A percentile compares a stretch with the other conserved stretches of the same genome.
Conservation (phyloP, 768 basidiomycete genomes). For the Mycena indigotica region DNA sequence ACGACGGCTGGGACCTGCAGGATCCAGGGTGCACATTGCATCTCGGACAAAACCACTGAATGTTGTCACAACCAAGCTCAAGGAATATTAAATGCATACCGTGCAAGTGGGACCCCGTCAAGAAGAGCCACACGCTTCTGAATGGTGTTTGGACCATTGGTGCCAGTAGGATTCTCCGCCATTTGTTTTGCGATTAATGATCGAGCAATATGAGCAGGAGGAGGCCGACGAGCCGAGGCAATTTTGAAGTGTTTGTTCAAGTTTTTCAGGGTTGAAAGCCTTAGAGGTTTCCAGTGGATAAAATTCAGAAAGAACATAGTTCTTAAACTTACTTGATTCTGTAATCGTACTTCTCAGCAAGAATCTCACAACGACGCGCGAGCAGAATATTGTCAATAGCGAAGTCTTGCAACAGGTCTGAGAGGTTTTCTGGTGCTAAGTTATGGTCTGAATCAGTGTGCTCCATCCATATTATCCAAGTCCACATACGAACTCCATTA, state of each 20-base stretch:
- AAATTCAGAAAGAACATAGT: not conserved
- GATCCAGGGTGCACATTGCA: not conserved
- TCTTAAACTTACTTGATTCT: not conserved
- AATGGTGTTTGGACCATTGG: not conserved
- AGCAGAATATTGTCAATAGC: not conserved
- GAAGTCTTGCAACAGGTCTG: not conserved
- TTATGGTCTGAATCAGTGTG: no score
- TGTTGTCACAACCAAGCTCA: not conserved
- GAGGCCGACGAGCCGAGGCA: not conserved
- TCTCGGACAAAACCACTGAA: not conserved
- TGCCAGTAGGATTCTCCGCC: not conserved
- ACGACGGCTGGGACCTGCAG: not conserved
- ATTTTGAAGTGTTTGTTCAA: constrained; percentile 5
- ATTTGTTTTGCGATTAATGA: not conserved
- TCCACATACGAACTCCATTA: no score
- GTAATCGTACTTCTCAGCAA: not conserved
- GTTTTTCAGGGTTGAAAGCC: not conserved
- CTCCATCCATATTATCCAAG: no score
- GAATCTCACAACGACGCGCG: not conserved
- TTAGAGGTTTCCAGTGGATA: no score
- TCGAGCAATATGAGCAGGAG: not conserved
- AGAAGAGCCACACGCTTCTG: not conserved
- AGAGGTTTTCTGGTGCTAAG: no score
- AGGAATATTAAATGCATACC: not conserved
- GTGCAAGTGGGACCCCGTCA: not conserved